Conservation (phyloP, 2,329 filamentous ascomycete species). For the Cordyceps militaris region DNA sequence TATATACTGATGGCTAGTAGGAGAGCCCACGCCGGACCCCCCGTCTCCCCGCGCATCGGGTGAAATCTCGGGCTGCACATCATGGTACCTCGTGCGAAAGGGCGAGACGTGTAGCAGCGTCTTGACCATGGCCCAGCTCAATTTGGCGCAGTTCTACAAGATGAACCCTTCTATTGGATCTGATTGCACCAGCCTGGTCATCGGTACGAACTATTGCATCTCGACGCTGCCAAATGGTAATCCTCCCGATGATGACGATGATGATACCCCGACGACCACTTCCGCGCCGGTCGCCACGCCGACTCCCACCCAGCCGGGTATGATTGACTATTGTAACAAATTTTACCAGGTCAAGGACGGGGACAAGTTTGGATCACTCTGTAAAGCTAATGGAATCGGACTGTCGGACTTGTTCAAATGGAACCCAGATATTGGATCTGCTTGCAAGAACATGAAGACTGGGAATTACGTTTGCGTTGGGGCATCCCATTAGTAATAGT, state of each 20-base stretch:
- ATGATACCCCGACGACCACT: not conserved
- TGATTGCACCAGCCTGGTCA: not conserved
- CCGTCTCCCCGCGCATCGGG: not conserved
- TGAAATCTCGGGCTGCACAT: not conserved
- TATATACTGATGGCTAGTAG: not conserved
- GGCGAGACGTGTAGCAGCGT: not conserved
- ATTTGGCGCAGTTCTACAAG: not conserved
- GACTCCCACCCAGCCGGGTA: not conserved
- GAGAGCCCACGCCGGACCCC: not conserved
- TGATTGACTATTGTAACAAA: not conserved
- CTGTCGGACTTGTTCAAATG: not conserved
- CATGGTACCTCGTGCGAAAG: not conserved
- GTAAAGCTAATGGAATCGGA: not conserved
- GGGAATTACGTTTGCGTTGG: not conserved
- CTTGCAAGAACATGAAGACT: not conserved
- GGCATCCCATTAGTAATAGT: not conserved
- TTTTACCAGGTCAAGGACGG: not conserved
- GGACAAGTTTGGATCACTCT: not conserved
- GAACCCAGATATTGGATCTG: not conserved
- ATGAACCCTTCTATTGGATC: not conserved
- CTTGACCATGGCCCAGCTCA: not conserved
- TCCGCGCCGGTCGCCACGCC: not conserved
- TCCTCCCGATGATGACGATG: not conserved
- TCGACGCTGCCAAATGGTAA: not conserved
- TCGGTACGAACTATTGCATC: not conserved